A percentile compares a stretch with the other conserved stretches of the same genome.
Evolutionary conservation across 768 basidiomycete species (phyloP).

Genomic region (Phanerodontia chrysosporium): DNA sequence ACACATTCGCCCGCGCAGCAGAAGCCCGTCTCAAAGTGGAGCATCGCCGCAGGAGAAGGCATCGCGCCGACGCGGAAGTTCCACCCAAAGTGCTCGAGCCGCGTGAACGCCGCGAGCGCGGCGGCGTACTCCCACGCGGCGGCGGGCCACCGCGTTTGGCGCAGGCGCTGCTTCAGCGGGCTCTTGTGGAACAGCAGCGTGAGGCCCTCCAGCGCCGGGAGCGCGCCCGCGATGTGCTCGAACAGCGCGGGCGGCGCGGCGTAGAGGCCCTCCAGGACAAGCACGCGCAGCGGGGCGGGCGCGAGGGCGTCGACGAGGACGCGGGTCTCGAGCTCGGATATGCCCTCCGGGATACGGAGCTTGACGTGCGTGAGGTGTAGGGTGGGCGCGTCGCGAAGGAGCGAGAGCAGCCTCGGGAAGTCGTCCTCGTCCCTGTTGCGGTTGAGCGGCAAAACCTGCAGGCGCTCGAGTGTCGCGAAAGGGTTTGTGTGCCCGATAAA

Average conservation of each 20-base stretch:
- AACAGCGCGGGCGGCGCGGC: neutral
- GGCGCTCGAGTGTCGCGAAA: neutral
- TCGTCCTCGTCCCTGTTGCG: neutral
- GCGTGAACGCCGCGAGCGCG: neutral
- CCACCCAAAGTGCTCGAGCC: slow-evolving; percentile 9
- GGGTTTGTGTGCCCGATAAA: neutral
- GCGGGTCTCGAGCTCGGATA: neutral
- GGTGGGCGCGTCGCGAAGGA: neutral
- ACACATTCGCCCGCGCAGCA: neutral
- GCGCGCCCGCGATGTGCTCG: neutral
- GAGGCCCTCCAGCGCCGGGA: slow-evolving; percentile 7
- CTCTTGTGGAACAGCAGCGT: slow-evolving; percentile 1
- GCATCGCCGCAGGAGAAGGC: neutral
- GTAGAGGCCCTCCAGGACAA: slow-evolving; percentile 5
- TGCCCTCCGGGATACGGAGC: neutral
- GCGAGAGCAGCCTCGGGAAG: neutral
- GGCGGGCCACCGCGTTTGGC: neutral
- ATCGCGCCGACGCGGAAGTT: neutral
- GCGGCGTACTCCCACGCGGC: slow-evolving; percentile 10
- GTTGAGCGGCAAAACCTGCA: neutral
- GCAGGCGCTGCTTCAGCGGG: neutral
- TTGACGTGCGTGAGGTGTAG: slow-evolving; percentile 6
- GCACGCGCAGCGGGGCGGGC: neutral
- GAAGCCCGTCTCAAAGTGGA: slow-evolving; percentile 5
- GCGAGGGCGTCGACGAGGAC: neutral